Evolutionary conservation across 2,329 filamentous ascomycete genomes (phyloP), one percentile per base, ranked within the genome.

Genomic region (Phaeosphaeriaceae sp.): DNA sequence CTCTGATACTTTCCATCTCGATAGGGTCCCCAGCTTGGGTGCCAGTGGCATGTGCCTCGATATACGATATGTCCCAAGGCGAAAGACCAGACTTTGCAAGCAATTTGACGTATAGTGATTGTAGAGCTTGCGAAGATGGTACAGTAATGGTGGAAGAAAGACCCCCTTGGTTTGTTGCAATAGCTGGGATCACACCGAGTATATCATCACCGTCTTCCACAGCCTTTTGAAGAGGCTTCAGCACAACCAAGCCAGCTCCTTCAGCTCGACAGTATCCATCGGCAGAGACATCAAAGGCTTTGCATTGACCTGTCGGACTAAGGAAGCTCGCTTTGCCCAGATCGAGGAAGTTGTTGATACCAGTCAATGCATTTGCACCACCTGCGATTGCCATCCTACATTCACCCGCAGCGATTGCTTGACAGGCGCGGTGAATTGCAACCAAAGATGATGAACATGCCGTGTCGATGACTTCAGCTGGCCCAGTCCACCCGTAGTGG

Each of bases 181-280:
- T 55, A 6, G 53, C 57, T 3, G 66, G 67, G 32, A 85, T 81
- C 0, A 83, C 76, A 8, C 77, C 84, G 0, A 81, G 58, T 28
- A 87, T 80, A 2, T 74, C 73, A 61, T 73, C 85, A 1, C 82
- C 82, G 49, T 87, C 85, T 1, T 77, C 78, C 19, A 81, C 54
- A 2, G 86, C 86, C 65, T 84, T 78, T n/a, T 78, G 73, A 2
- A 86, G 68, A 8, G 78, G 70, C 69, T 87, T 87, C 24, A 87
- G 60, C 3, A 86, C 76, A 3, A 87, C 74, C 8, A 80, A 73
- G 0, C 77, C 84, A 28, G 81, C 76, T 9, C 78, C 84, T 52
- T 87, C 85, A 2, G 76, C 83, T 15, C 85, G 80, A 58, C 83
- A 85, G 60, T 86, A 87, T 5, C 85, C 85, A 67, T 85, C 82